Percentiles rank a stretch among this genome's conserved stretches.
Conservation (phyloP, 108 stramenopile species). For the Ochromonas danica region DNA sequence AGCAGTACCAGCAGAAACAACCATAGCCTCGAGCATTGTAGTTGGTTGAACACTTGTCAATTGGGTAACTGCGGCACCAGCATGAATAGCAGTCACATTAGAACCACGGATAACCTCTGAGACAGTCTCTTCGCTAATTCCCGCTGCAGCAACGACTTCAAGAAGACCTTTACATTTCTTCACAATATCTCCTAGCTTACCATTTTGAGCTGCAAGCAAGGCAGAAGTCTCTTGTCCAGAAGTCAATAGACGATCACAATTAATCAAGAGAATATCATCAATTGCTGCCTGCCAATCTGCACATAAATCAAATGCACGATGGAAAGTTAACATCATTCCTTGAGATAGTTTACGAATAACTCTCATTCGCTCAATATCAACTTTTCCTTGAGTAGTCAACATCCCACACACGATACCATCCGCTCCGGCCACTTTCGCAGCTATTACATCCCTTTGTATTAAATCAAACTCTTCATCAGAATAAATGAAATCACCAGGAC, state of each 20-base stretch:
- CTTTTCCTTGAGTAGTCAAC: background rate
- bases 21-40: too few species aligned
- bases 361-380: background rate
- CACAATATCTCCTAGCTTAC: background rate
- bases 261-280: background rate
- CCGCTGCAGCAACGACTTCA: constrained; percentile 1
- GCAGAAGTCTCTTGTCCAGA: background rate
- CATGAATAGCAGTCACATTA: background rate
- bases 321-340: constrained; percentile 6
- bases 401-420: constrained; percentile 12
- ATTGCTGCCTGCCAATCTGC: background rate
- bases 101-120: background rate
- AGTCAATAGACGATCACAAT: background rate
- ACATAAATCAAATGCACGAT: constrained; percentile 29
- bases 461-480: constrained; percentile 5
- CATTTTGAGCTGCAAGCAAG: background rate
- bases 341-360: background rate
- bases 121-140: background rate
- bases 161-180: background rate
- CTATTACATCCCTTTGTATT: background rate
- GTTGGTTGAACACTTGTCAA: too few species aligned
- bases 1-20: too few species aligned
- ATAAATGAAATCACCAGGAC: constrained; percentile 21
- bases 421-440: background rate
- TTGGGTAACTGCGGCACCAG: background rate